These are phyloP conservation scores for Arthrobotrys sphaeroides DNA, from an alignment of 2,329 filamentous ascomycete genomes.

Conservation along the genomic window DNA sequence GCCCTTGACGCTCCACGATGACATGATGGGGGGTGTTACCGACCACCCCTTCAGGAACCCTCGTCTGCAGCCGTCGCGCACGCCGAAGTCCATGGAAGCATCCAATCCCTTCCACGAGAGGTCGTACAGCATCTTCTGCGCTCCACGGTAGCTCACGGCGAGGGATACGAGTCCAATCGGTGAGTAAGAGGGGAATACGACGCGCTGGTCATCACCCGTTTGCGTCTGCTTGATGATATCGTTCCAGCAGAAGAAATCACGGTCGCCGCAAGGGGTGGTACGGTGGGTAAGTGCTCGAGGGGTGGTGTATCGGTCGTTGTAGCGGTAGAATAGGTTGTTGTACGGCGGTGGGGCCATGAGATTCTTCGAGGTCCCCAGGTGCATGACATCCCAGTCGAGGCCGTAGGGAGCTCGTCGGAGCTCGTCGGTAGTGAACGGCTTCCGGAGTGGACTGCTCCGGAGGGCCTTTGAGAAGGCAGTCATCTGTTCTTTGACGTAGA, in stretches of 20 bases:
- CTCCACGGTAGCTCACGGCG: constrained; percentile 35
- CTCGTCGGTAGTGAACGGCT: constrained; percentile 44
- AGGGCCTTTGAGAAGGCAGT: constrained; percentile 31
- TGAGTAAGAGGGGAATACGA: constrained; percentile 42
- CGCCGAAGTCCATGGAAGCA: constrained; percentile 48
- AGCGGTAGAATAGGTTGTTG: constrained; percentile 46
- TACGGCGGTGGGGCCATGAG: constrained; percentile 47
- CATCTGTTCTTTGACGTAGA: constrained; percentile 49
- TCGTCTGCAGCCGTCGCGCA: constrained; percentile 32
- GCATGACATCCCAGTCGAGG: constrained; percentile 53
- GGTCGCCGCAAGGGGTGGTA: constrained; percentile 30
- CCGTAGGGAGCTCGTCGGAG: constrained; percentile 40
- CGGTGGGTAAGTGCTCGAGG: constrained; percentile 26
- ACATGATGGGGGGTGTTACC: constrained; percentile 49
- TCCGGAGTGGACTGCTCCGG: constrained; percentile 37
- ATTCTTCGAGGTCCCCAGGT: constrained; percentile 48
- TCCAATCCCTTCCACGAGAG: constrained; percentile 48
- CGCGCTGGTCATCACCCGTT: constrained; percentile 29
- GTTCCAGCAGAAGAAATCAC: constrained; percentile 52
- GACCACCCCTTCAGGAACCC: constrained; percentile 47
- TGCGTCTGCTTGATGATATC: constrained; percentile 48
- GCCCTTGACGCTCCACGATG: constrained; percentile 44
- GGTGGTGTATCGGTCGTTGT: constrained; percentile 38
- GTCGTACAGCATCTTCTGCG: constrained; percentile 50
- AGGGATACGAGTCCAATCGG: constrained; percentile 49